Percentiles rank a stretch among this genome's conserved stretches.
Conservation (phyloP, 805 yeast genomes). For the Yarrowia hollandica region DNA sequence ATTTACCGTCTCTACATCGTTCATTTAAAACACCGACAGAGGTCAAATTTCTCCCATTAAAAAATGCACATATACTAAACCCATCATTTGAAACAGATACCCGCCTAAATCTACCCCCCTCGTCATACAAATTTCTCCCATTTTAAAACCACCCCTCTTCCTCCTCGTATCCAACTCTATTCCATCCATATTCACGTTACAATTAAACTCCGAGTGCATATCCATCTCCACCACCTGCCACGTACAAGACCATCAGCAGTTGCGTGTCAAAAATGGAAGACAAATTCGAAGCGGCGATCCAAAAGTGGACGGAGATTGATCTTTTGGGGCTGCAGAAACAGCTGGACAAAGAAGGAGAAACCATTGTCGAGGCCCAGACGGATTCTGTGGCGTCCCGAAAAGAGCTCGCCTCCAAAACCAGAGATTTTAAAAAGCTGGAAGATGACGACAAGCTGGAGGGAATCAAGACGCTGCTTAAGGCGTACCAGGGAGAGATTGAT, state of each 20-base stretch:
- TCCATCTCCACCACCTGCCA: not conserved
- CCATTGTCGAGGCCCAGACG: slow-evolving; percentile 69
- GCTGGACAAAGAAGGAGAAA: slow-evolving; percentile 72
- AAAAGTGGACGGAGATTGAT: slow-evolving; percentile 74
- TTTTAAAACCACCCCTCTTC: not conserved
- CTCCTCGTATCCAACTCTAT: not conserved
- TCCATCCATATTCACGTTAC: not conserved
- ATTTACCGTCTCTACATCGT: no score
- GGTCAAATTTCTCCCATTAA: no score
- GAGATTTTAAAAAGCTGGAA: slow-evolving; percentile 71
- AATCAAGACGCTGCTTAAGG: slow-evolving; percentile 63
- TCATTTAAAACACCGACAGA: no score
- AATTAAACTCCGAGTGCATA: not conserved
- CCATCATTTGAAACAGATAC: no score
- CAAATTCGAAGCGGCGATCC: slow-evolving; percentile 57
- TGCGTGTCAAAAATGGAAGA: no score
- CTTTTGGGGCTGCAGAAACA: slow-evolving; percentile 67
- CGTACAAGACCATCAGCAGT: not conserved
- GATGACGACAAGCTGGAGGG: slow-evolving; percentile 62
- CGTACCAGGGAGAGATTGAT: slow-evolving; percentile 89
- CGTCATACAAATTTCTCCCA: no score
- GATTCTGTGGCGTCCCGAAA: slow-evolving; percentile 69
- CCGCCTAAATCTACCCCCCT: no score
- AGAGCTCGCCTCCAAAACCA: slow-evolving; percentile 79
- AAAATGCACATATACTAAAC: no score